Conservation (phyloP, 176 grass and related monocot species). For the Phoenix dactylifera region DNA sequence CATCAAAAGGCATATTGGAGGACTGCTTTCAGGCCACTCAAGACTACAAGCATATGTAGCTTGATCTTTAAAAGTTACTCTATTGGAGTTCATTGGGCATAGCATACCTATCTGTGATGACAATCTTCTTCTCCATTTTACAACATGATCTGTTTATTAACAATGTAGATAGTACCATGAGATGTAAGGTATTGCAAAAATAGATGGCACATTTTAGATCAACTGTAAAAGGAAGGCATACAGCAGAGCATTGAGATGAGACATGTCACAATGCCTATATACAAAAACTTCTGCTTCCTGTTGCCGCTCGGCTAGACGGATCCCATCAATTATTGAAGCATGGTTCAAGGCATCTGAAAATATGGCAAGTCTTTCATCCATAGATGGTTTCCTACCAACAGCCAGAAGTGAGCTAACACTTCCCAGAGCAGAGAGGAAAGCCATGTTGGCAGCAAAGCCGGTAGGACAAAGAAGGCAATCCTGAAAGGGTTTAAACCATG, state of each 20-base stretch:
- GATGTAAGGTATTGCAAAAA: no score
- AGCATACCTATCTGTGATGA: constrained; percentile 78
- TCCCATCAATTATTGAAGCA: constrained; percentile 93
- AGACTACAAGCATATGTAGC: constrained; percentile 13
- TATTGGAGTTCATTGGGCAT: background rate
- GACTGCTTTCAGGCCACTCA: background rate
- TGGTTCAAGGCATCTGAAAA: constrained; percentile 91
- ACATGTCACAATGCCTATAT: constrained; percentile 74
- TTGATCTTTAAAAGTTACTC: constrained; percentile 3
- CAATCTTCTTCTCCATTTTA: constrained; percentile 68
- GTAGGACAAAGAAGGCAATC: constrained; percentile 88
- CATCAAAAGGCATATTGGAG: background rate
- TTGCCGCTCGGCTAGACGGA: constrained; percentile 52
- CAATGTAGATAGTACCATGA: background rate
- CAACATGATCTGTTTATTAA: constrained; percentile 45
- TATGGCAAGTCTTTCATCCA: constrained; percentile 45
- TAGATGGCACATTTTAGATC: no score
- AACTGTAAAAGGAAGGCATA: constrained; percentile 22
- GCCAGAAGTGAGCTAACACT: constrained; percentile 56
- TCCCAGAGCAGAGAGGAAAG: constrained; percentile 62
- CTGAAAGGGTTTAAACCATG: constrained; percentile 21
- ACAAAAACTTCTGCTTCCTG: constrained; percentile 60
- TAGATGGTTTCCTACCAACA: constrained; percentile 28
- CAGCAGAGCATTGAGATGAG: constrained; percentile 70
- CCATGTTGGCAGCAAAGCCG: constrained; percentile 83